Conservation (phyloP, 208 protist species). For the Tritrichomonas musculus region DNA sequence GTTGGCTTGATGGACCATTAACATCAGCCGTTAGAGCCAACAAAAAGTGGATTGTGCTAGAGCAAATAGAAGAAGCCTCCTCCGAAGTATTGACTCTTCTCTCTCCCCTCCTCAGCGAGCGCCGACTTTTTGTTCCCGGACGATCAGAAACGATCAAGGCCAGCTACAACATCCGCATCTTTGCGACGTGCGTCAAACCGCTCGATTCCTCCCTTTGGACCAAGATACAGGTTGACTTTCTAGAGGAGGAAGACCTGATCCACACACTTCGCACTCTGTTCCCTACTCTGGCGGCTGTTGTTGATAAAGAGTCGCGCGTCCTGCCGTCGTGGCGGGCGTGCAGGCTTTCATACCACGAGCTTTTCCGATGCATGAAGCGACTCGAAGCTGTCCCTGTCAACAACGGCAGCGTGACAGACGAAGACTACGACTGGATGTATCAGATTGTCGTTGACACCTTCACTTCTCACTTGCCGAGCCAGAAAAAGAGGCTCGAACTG, state of each 20-base stretch:
- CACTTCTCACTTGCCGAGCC: neutral
- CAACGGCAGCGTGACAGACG: neutral
- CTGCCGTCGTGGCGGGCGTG: neutral
- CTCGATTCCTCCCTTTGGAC: neutral
- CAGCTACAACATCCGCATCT: conserved; percentile 64
- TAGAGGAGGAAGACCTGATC: neutral
- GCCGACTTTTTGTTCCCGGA: conserved; percentile 81
- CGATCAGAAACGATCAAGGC: conserved; percentile 75
- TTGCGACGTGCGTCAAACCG: conserved; percentile 54
- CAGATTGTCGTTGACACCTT: neutral
- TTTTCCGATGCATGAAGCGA: neutral
- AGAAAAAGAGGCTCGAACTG: neutral
- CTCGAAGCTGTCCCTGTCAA: neutral
- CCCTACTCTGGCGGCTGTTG: neutral
- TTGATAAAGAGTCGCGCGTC: neutral
- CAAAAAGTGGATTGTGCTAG: conserved; percentile 93
- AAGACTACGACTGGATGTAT: neutral
- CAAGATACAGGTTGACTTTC: neutral
- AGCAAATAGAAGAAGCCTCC: conserved; percentile 94
- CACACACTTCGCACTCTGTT: neutral
- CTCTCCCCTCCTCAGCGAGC: conserved; percentile 83
- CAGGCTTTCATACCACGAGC: neutral
- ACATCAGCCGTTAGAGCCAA: conserved; percentile 44
- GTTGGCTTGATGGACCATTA: conserved; percentile 68
- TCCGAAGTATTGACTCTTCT: conserved; percentile 90